Conservation (phyloP, 352 stramenopile species). For the Phytophthora tentaculata region DNA sequence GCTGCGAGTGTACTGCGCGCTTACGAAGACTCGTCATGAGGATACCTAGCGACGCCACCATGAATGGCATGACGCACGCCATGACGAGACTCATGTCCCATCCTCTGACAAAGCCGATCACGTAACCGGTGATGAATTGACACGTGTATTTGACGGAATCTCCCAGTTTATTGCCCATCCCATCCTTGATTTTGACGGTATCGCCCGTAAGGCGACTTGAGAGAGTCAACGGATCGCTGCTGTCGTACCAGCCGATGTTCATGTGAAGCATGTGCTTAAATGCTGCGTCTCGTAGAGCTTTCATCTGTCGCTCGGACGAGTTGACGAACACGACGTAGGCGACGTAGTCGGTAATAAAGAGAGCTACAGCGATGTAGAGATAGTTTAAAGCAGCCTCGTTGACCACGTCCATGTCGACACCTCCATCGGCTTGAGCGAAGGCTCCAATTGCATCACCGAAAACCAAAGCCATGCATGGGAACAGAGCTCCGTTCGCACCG, state of each 20-base stretch:
- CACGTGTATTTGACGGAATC: conserved; percentile 43
- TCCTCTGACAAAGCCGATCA: conserved; percentile 44
- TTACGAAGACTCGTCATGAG: conserved; percentile 37
- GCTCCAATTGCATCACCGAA: conserved; percentile 49
- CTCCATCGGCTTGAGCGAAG: conserved; percentile 33
- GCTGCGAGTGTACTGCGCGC: conserved; percentile 13
- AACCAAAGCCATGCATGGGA: conserved; percentile 21
- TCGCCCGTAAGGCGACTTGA: conserved; percentile 45
- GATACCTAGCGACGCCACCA: conserved; percentile 38
- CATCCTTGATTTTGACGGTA: conserved; percentile 58
- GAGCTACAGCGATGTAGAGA: conserved; percentile 32
- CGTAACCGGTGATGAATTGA: conserved; percentile 47
- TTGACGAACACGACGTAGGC: conserved; percentile 25
- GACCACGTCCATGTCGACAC: conserved; percentile 31
- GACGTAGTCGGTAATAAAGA: conserved; percentile 40
- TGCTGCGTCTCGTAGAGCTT: conserved; percentile 31
- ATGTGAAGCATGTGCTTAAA: conserved; percentile 48
- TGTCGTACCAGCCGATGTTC: conserved; percentile 57
- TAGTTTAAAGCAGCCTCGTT: conserved; percentile 39
- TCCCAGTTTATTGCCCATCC: conserved; percentile 53
- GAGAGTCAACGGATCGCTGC: conserved; percentile 34
- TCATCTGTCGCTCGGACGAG: conserved; percentile 48
- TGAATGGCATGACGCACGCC: conserved; percentile 45
- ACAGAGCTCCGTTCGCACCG: conserved; percentile 37
- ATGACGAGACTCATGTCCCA: conserved; percentile 56